phyloP scores from a whole-genome alignment of 768 basidiomycete species.

The Boletellus ananas region DNA sequence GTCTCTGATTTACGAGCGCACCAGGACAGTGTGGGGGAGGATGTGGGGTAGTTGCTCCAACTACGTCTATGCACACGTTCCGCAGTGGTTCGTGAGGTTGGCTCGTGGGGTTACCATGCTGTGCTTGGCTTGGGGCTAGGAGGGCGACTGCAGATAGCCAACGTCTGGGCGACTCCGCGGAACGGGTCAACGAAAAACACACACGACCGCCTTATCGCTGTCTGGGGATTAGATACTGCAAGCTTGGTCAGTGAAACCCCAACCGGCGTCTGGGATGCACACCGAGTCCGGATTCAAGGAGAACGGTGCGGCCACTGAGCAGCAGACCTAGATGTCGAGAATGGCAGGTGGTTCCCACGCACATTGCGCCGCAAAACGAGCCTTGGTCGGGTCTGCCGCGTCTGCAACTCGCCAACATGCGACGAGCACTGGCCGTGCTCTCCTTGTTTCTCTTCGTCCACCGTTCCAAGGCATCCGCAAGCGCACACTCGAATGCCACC shows the following conservation, averaged over 20 bases:
- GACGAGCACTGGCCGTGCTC: constrained; percentile 15
- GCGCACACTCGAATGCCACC: constrained; percentile 10
- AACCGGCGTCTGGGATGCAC: background rate
- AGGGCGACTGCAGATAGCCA: background rate
- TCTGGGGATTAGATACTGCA: background rate
- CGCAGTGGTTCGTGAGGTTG: too few relatives aligned
- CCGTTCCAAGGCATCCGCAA: background rate
- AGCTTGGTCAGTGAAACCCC: background rate
- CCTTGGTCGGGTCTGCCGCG: background rate
- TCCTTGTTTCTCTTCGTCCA: constrained; percentile 12
- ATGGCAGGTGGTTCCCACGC: constrained; percentile 14
- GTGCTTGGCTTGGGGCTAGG: background rate
- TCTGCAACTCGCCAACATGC: constrained; percentile 18
- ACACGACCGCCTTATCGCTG: background rate
- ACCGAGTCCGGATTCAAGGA: background rate
- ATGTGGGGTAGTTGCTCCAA: background rate
- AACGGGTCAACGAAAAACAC: background rate
- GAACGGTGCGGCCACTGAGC: background rate
- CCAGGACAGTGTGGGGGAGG: too few relatives aligned
- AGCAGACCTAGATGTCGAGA: background rate
- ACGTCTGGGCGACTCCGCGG: background rate
- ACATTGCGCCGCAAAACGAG: background rate
- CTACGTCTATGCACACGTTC: background rate
- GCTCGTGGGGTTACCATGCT: background rate
- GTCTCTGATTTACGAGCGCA: background rate